A percentile compares a stretch with the other conserved stretches of the same genome.
Evolutionary conservation across 441 rosid species (phyloP).

Genomic region (Pelargonium citronellum): DNA sequence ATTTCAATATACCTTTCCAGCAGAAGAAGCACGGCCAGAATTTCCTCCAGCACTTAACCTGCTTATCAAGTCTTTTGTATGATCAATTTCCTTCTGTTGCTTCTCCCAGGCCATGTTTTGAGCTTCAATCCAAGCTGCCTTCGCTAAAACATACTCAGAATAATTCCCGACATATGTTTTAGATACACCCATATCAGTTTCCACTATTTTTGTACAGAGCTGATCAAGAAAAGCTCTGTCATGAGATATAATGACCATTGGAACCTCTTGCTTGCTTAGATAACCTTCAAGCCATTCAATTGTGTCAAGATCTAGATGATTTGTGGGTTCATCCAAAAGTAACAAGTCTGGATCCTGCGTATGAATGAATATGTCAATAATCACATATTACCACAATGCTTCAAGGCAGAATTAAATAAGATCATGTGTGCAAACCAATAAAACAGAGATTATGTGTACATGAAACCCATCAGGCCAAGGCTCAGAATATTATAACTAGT

Average conservation of each 20-base stretch:
- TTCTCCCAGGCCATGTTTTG: slow-evolving; percentile 87
- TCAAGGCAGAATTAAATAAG: not conserved
- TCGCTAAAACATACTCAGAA: slow-evolving; percentile 67
- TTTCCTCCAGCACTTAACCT: slow-evolving; percentile 77
- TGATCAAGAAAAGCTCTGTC: slow-evolving; percentile 96
- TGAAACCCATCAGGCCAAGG: not conserved
- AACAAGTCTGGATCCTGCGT: slow-evolving; percentile 84
- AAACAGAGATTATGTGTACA: not conserved
- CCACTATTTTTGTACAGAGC: slow-evolving; percentile 88
- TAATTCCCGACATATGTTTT: slow-evolving; percentile 78
- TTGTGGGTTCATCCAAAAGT: slow-evolving; percentile 90
- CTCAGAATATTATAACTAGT: not conserved
- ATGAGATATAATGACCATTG: slow-evolving; percentile 91
- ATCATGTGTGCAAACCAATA: not conserved
- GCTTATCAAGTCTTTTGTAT: slow-evolving; percentile 59
- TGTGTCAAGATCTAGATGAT: slow-evolving; percentile 91
- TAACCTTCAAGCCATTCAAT: slow-evolving; percentile 97
- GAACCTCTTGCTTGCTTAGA: slow-evolving; percentile 80
- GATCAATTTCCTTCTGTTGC: slow-evolving; percentile 83
- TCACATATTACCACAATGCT: slow-evolving; percentile 6
- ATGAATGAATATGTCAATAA: slow-evolving; percentile 16
- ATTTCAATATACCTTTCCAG: slow-evolving; percentile 61
- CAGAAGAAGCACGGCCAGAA: slow-evolving; percentile 92
- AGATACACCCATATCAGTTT: slow-evolving; percentile 90
- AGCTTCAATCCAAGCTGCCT: slow-evolving; percentile 71